Evolutionary conservation across 129 eudicot species (phyloP).

Genomic region (Deinandra increscens): DNA sequence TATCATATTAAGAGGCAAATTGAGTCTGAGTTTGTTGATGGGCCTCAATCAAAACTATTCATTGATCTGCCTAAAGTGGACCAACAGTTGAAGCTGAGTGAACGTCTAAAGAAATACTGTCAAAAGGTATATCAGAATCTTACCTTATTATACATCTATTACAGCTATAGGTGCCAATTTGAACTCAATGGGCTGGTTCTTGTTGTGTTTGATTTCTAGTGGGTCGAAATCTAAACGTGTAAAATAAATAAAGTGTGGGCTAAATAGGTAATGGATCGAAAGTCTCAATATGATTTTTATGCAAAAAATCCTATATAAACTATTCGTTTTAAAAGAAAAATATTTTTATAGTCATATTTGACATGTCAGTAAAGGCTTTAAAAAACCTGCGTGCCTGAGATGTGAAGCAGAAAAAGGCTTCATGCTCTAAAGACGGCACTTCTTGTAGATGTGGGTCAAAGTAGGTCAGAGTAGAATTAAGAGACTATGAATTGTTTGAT

Average conservation of each 20-base stretch:
- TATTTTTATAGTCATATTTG: not conserved
- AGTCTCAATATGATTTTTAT: not conserved
- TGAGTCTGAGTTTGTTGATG: constrained; percentile 84
- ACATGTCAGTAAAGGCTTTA: not conserved
- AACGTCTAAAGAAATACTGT: constrained; percentile 88
- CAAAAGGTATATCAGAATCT: constrained; percentile 62
- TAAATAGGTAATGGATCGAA: not conserved
- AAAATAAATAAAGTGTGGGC: not conserved
- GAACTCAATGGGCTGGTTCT: too few species aligned
- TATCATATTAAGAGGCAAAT: constrained; percentile 96
- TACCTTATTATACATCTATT: constrained; percentile 13
- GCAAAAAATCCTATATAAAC: not conserved
- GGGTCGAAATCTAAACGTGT: not conserved
- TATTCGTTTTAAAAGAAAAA: not conserved
- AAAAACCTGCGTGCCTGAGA: not conserved
- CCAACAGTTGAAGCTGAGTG: constrained; percentile 87
- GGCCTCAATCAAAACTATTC: constrained; percentile 59
- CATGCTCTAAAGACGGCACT: not conserved
- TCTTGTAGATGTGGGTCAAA: not conserved
- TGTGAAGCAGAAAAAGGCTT: not conserved
- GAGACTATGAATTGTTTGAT: not conserved
- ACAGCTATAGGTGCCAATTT: not conserved
- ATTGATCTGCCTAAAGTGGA: constrained; percentile 89
- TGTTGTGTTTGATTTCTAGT: too few species aligned
- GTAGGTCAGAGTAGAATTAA: not conserved